phyloP scores from a whole-genome alignment of 2,329 filamentous ascomycete species.

The Ustulina deusta region DNA sequence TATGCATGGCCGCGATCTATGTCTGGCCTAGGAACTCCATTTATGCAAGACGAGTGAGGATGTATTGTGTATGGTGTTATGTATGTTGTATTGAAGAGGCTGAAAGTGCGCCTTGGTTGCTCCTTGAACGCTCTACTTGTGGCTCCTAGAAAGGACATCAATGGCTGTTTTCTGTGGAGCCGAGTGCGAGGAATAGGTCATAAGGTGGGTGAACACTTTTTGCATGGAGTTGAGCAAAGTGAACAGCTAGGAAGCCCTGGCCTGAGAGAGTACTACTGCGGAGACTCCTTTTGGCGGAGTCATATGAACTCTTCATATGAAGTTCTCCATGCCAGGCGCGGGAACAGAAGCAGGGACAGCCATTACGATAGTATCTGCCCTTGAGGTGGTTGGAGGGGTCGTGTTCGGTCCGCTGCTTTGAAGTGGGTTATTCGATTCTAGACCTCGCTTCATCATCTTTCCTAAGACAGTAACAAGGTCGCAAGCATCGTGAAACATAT shows the following conservation, averaged over 20 bases:
- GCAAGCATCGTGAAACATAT: constrained; percentile 92
- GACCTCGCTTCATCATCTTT: constrained; percentile 86
- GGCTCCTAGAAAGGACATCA: not conserved
- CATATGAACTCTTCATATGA: constrained; percentile 41
- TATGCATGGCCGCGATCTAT: constrained; percentile 31
- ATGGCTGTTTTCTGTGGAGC: no score
- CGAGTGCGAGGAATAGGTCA: not conserved
- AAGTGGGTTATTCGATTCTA: constrained; percentile 53
- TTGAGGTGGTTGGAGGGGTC: constrained; percentile 39
- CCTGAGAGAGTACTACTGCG: not conserved
- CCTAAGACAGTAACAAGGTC: constrained; percentile 87
- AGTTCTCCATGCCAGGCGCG: constrained; percentile 46
- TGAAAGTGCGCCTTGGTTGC: not conserved
- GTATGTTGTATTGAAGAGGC: not conserved
- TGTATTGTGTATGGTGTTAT: not conserved
- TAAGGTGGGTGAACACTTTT: constrained; percentile 5
- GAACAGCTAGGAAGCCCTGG: not conserved
- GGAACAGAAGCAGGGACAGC: constrained; percentile 43
- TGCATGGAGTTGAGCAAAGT: not conserved
- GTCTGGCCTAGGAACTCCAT: constrained; percentile 28
- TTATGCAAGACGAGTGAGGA: constrained; percentile 27
- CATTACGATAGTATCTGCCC: constrained; percentile 39
- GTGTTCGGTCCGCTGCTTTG: constrained; percentile 36
- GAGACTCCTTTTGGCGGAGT: not conserved
- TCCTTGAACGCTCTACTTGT: not conserved